These are phyloP conservation scores for Cercospora sp. DNA, from an alignment of 2,329 filamentous ascomycete species.

Conservation along the genomic window DNA sequence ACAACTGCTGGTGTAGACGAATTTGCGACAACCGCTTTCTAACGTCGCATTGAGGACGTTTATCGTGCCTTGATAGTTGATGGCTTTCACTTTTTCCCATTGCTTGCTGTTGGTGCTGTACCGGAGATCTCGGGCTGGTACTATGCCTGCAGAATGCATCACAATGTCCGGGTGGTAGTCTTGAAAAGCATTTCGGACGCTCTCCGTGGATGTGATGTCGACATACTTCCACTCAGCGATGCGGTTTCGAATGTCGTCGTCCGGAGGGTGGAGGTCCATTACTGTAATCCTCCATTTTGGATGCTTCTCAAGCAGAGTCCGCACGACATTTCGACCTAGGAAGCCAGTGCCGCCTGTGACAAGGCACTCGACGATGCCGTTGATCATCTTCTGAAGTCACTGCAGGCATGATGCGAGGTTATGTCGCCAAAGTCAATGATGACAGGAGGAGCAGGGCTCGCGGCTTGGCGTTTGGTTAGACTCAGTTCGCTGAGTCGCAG, in stretches of 20 bases:
- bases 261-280: conserved; percentile 43
- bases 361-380: conserved; percentile 37
- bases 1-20: conserved; percentile 89
- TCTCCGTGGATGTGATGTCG: conserved; percentile 42
- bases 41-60: conserved; percentile 74
- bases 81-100: conserved; percentile 67
- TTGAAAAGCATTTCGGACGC: conserved; percentile 53
- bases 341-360: conserved; percentile 53
- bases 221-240: conserved; percentile 39
- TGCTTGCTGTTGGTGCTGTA: conserved; percentile 43
- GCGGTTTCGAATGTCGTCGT: conserved; percentile 25
- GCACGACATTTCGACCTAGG: conserved; percentile 46
- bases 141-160: conserved; percentile 75
- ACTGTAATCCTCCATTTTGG: conserved; percentile 43
- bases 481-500: background rate
- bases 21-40: conserved; percentile 68
- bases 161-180: conserved; percentile 73
- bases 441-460: background rate
- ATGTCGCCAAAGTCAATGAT: background rate
- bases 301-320: conserved; percentile 41
- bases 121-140: conserved; percentile 41
- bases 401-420: background rate
- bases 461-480: background rate
- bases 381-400: conserved; percentile 29
- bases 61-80: conserved; percentile 85